phyloP scores from a whole-genome alignment of 1,284 basidiomycete species.

The Ganoderma lucidum region DNA sequence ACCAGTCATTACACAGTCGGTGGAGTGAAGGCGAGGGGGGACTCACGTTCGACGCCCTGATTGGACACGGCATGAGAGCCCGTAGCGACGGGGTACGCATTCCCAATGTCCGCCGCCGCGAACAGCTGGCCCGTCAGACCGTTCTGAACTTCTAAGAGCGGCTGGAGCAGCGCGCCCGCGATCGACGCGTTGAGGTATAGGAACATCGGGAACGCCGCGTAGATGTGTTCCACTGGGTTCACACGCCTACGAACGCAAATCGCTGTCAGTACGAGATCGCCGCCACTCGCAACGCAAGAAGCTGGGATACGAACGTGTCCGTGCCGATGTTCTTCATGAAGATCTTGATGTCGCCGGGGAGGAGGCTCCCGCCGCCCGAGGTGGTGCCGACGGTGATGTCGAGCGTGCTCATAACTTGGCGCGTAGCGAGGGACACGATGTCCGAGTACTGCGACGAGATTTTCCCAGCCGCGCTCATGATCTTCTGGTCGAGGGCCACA shows the following conservation, averaged over 20 bases:
- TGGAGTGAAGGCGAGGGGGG: too few species aligned
- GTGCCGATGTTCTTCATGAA: constrained; percentile 52
- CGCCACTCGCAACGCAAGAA: neutral
- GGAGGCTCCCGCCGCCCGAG: constrained; percentile 45
- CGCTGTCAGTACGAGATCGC: neutral
- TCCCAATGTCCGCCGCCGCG: constrained; percentile 54
- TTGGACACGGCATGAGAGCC: constrained; percentile 11
- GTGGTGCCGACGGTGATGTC: constrained; percentile 46
- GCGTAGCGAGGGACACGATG: constrained; percentile 48
- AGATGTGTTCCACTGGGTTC: constrained; percentile 59
- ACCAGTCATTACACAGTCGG: neutral
- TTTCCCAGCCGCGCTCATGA: constrained; percentile 33
- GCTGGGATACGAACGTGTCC: neutral
- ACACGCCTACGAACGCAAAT: constrained; percentile 29
- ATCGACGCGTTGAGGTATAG: constrained; percentile 55
- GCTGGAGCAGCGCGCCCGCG: constrained; percentile 52
- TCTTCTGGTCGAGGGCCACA: constrained; percentile 35
- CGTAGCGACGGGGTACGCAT: constrained; percentile 17
- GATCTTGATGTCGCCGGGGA: constrained; percentile 50
- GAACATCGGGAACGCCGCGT: constrained; percentile 54
- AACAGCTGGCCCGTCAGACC: constrained; percentile 39
- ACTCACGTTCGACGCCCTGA: constrained; percentile 26
- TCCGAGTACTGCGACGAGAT: constrained; percentile 46
- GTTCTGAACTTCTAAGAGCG: constrained; percentile 52
- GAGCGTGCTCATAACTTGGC: constrained; percentile 50